Conservation (phyloP, 208 protist genomes). For the Sergeia podlipaevii region DNA sequence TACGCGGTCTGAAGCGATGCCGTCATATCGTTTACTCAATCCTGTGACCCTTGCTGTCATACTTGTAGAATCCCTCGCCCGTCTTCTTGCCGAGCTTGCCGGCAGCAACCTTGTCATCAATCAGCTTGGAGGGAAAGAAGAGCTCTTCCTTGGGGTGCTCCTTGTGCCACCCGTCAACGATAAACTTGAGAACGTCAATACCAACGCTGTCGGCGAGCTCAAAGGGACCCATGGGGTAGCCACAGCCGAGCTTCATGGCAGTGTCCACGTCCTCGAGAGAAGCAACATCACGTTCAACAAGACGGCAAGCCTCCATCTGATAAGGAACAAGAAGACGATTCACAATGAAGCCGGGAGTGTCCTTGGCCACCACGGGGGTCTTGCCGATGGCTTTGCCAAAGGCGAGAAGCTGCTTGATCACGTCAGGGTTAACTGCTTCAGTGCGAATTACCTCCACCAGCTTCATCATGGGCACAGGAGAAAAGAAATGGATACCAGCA, state of each 20-base stretch:
- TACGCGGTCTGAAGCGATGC: too few species aligned
- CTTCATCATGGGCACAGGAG: constrained; percentile 89
- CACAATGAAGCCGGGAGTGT: constrained; percentile 89
- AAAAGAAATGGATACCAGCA: constrained; percentile 89
- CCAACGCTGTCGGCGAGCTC: constrained; percentile 73
- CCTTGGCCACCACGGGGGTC: constrained; percentile 53
- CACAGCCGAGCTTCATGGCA: constrained; percentile 88
- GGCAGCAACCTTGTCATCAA: constrained; percentile 48
- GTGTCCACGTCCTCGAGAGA: constrained; percentile 79
- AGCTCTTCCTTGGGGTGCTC: constrained; percentile 50
- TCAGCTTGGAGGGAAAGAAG: constrained; percentile 52
- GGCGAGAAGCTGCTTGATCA: constrained; percentile 38
- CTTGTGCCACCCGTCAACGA: constrained; percentile 70
- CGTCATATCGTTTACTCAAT: too few species aligned
- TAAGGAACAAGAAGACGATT: constrained; percentile 88
- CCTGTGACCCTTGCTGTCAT: constrained; percentile 28
- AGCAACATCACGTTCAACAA: constrained; percentile 79
- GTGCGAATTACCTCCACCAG: constrained; percentile 85
- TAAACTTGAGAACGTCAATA: constrained; percentile 66
- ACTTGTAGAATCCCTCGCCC: constrained; percentile 88
- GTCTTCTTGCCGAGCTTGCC: constrained; percentile 88
- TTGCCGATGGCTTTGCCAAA: constrained; percentile 65
- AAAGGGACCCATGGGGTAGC: constrained; percentile 91
- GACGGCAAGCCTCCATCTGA: constrained; percentile 65
- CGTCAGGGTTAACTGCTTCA: constrained; percentile 39